These are phyloP conservation scores for Dispira parvispora DNA, from an alignment of 192 early-diverging fungal genomes.

Conservation along the genomic window DNA sequence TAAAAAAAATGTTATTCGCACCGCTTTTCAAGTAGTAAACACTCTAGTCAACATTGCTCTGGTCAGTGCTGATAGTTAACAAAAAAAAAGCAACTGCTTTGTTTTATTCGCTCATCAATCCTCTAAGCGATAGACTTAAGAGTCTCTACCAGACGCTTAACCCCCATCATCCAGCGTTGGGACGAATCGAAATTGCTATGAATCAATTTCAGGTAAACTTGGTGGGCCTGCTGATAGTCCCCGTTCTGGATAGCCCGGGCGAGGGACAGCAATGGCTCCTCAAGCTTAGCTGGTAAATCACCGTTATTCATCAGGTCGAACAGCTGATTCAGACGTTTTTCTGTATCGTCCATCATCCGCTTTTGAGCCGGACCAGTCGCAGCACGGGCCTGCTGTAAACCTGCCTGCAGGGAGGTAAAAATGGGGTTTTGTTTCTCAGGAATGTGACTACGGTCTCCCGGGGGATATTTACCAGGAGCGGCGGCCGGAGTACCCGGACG, in stretches of 20 bases:
- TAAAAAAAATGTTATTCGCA: not conserved
- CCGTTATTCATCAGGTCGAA: constrained; percentile 80
- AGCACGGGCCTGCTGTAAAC: constrained; percentile 32
- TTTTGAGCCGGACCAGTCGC: constrained; percentile 45
- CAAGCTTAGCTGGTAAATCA: constrained; percentile 42
- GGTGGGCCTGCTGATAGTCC: constrained; percentile 36
- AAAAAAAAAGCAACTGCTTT: not conserved
- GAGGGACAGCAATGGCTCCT: constrained; percentile 39
- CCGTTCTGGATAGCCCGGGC: constrained; percentile 35
- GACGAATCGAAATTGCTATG: constrained; percentile 47
- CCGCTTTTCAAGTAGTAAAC: not conserved
- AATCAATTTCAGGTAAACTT: constrained; percentile 49
- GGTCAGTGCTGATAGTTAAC: not conserved
- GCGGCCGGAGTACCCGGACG: constrained; percentile 10
- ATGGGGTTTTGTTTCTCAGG: constrained; percentile 51
- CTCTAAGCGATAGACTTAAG: constrained; percentile 20
- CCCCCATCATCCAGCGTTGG: constrained; percentile 45
- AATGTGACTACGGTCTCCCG: constrained; percentile 73
- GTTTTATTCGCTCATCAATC: not conserved
- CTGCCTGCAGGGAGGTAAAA: constrained; percentile 30
- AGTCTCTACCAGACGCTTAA: constrained; percentile 50
- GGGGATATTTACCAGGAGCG: constrained; percentile 28
- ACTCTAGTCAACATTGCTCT: not conserved
- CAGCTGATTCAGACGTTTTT: constrained; percentile 58
- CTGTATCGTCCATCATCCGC: constrained; percentile 65